Conservation (phyloP, 2,329 filamentous ascomycete species). For the Escovopsis sp. region DNA sequence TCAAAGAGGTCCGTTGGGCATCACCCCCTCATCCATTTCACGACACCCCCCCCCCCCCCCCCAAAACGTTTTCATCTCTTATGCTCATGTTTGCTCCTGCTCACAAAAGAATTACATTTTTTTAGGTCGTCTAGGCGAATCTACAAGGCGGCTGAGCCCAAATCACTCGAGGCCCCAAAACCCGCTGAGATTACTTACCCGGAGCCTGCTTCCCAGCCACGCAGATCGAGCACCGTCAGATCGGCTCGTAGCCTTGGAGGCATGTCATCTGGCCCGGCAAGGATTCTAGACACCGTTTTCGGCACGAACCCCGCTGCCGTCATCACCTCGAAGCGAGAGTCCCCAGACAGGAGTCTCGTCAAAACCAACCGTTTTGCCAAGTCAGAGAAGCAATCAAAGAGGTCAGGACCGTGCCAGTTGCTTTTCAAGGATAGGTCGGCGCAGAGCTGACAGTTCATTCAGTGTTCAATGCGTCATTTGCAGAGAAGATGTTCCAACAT, state of each 20-base stretch:
- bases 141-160: conserved; percentile 6
- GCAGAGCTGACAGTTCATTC: conserved; percentile 6
- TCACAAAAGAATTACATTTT: background rate
- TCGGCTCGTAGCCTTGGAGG: conserved; percentile 8
- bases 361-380: conserved; percentile 10
- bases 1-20: conserved; percentile 16
- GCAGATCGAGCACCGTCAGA: conserved; percentile 7
- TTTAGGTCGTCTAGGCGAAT: conserved; percentile 1
- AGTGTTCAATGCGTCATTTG: conserved; percentile 63
- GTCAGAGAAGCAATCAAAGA: conserved; percentile 11
- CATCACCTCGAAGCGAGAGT: conserved; percentile 2
- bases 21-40: background rate
- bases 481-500: conserved; percentile 48
- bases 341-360: conserved; percentile 10
- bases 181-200: conserved; percentile 3
- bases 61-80: background rate
- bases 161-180: background rate
- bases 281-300: conserved; percentile 1
- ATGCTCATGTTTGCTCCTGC: background rate
- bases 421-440: background rate
- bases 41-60: no score
- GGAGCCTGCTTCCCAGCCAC: conserved; percentile 4
- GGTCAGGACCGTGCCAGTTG: conserved; percentile 5
- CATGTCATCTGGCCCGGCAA: conserved; percentile 3
- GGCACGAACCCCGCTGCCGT: conserved; percentile 2